phyloP scores from a whole-genome alignment of 768 basidiomycete species.

The Gloeopeniophorella convolvens region DNA sequence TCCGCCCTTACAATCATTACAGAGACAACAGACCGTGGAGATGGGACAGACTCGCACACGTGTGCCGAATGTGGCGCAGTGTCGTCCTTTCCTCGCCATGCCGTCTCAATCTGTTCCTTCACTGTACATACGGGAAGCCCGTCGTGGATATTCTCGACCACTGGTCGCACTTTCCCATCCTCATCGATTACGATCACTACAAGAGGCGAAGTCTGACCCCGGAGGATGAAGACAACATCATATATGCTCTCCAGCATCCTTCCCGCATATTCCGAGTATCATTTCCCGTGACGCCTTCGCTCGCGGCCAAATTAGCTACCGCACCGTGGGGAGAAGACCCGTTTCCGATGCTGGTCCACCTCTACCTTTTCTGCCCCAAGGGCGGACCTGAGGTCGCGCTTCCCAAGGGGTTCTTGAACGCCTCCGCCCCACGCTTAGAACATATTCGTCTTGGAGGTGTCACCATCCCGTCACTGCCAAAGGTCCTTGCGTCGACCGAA shows the following conservation, averaged over 20 bases:
- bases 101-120: slow-evolving; percentile 8
- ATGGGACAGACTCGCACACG: slow-evolving; percentile 13
- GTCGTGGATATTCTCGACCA: slow-evolving; percentile 4
- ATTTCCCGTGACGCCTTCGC: slow-evolving; percentile 6
- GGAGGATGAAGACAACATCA: slow-evolving; percentile 9
- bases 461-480: slow-evolving; percentile 4
- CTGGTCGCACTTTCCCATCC: slow-evolving; percentile 8
- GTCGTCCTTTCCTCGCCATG: not conserved
- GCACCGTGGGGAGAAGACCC: slow-evolving; percentile 1
- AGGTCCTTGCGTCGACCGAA: not conserved
- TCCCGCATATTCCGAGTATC: slow-evolving; percentile 13
- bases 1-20: slow-evolving; percentile 3
- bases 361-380: slow-evolving; percentile 1
- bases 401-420: slow-evolving; percentile 5
- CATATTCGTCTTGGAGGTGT: slow-evolving; percentile 1
- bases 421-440: slow-evolving; percentile 3
- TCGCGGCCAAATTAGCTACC: not conserved
- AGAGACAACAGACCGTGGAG: too few species aligned
- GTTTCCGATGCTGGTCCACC: not conserved
- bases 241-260: slow-evolving; percentile 1
- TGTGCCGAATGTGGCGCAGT: slow-evolving; percentile 8
- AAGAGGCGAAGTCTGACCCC: not conserved
- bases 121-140: slow-evolving; percentile 13
- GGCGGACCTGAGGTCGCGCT: slow-evolving; percentile 3
- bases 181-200: slow-evolving; percentile 1